Evolutionary conservation across 192 early-diverging fungal genomes (phyloP), one percentile per base, ranked within the genome.

Genomic region (Dissophora globulifera): DNA sequence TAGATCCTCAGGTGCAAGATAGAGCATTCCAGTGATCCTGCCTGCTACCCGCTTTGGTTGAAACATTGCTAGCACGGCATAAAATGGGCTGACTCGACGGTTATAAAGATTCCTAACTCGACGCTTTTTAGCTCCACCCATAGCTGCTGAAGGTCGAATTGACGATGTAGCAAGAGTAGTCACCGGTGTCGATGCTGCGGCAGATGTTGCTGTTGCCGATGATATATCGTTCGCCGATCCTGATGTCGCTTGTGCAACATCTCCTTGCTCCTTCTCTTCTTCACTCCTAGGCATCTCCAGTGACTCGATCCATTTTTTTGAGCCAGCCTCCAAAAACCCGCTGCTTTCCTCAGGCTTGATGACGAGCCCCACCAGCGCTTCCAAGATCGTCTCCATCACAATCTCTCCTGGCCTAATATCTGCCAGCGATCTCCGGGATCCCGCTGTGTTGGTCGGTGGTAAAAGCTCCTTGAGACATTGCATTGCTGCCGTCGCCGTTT

Each of bases 61-160:
- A 29, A 75, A 75, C 50, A 75, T 65, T 6, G 62, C 49, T 22
- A 75, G 41, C 12, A 56, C 58, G 2, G 71, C 62, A 51, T 75
- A 75, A 32, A 75, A 75, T 4, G 71, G 71, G 48, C 71, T 75
- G 41, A 75, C 71, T 8, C 71, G 71, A 10, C 71, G 40, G 19
- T 75, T 75, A 50, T 75, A 75, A 26, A 75, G 49, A 22, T 50
- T 75, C 11, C 71, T 57, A 11, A 62, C 40, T 6, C 60, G 53
- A 1, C 62, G 48, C 22, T 61, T 75, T 50, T 60, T 75, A 56
- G 30, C 50, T 26, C 43, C 41, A 35, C 61, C 61, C 22, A 45
- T 12, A 1, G 58, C 58, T 20, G 46, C 43, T 23, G 58, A 60
- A 1, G 58, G 12, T 1, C 58, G 58, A 33, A 23, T 2, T 12